Evolutionary conservation across 2,329 filamentous ascomycete species (phyloP), one percentile per base, ranked within the genome.

Genomic region (Diaporthe vaccinii): DNA sequence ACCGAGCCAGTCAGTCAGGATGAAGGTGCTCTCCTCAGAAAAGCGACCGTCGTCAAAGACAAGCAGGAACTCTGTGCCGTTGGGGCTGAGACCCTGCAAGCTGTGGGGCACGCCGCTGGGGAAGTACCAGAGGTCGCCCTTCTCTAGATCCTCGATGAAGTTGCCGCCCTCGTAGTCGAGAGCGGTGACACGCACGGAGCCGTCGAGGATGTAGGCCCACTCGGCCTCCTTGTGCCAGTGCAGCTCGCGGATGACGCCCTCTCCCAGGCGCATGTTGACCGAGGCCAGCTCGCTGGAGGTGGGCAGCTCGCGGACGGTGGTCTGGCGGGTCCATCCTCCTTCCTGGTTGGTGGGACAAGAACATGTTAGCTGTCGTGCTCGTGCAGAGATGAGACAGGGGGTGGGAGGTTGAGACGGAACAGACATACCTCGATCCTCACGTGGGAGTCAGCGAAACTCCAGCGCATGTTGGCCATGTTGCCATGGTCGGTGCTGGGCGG

Each of bases 161-260:
- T 91, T 94, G 76, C 93, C 91, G 14, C 94, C 94, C 76, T 96
- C 92, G 57, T 92, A 91, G 83, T 95, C 93, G 25, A 95, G 88
- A 0, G 91, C 93, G 0, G 93, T 94, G 69, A 95, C 89, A 72
- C 93, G 91, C 28, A 94, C 92, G 75, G 89, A 87, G 69, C 93
- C 93, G 74, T 93, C 90, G 0, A 95, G 88, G 3, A 95, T 91
- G 77, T 93, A 95, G 0, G 92, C 92, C 93, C 93, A 95, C 80
- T 95, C 93, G 51, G 92, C 93, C 82, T 94, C 92, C 79, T 93
- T 94, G 86, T 95, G 93, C 93, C 93, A 95, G 81, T 95, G 93
- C 12, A 95, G 87, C 82, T 95, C 93, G 39, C 93, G 92, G 78
- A 94, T 94, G 44, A 92, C 93, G 49, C 93, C 93, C 77, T 90